Conservation (phyloP, 2,329 filamentous ascomycete species). For the Ceratocystis colombiana region DNA sequence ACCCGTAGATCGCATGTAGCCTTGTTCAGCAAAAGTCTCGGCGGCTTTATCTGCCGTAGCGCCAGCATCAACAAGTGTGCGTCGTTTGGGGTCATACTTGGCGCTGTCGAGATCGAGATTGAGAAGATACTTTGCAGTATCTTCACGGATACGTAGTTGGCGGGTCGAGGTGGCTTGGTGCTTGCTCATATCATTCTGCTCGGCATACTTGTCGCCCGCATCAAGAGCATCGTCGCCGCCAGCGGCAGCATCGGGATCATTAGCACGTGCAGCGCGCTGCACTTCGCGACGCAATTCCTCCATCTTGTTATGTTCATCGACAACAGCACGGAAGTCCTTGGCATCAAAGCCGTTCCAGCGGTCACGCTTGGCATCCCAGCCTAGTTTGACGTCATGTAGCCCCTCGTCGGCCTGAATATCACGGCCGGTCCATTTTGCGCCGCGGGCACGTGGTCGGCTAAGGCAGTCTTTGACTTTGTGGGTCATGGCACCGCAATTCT, state of each 20-base stretch:
- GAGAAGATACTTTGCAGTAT: constrained; percentile 91
- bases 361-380: constrained; percentile 96
- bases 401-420: constrained; percentile 90
- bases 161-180: constrained; percentile 84
- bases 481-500: constrained; percentile 95
- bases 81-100: constrained; percentile 94
- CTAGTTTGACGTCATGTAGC: constrained; percentile 72
- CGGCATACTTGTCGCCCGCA: constrained; percentile 69
- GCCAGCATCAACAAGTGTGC: constrained; percentile 78
- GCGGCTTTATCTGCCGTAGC: constrained; percentile 72
- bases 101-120: constrained; percentile 94
- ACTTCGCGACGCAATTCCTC: constrained; percentile 60
- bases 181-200: constrained; percentile 92
- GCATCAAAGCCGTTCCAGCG: constrained; percentile 97
- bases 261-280: constrained; percentile 40
- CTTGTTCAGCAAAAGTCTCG: constrained; percentile 79
- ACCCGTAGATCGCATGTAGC: constrained; percentile 77
- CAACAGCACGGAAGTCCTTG: constrained; percentile 72
- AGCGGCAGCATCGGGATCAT: constrained; percentile 42
- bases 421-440: constrained; percentile 82
- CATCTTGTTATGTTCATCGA: constrained; percentile 79
- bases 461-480: constrained; percentile 94
- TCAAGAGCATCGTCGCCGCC: constrained; percentile 33
- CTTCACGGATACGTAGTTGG: constrained; percentile 84
- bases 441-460: constrained; percentile 74